phyloP scores from a whole-genome alignment of 441 rosid genomes.

The Hura crepitans region DNA sequence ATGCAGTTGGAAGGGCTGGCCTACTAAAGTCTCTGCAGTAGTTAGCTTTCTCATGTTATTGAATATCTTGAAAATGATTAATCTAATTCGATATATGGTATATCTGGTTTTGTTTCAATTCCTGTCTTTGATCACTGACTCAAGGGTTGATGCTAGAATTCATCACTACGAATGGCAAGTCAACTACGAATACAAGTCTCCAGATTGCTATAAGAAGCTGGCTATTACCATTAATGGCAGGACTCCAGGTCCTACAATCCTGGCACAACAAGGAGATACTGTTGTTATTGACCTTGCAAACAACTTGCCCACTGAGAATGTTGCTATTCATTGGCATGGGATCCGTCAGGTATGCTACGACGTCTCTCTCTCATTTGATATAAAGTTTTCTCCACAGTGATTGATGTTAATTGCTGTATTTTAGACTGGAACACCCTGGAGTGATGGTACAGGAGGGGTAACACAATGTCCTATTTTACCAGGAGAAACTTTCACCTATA shows the following conservation, averaged over 20 bases:
- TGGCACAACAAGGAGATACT: slow-evolving; percentile 58
- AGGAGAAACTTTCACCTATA: slow-evolving; percentile 59
- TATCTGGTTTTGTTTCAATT: too few species aligned
- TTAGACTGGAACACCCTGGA: slow-evolving; percentile 34
- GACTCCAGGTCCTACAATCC: slow-evolving; percentile 62
- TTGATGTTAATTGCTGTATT: neutral
- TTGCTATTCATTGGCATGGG: slow-evolving; percentile 85
- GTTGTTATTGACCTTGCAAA: slow-evolving; percentile 61
- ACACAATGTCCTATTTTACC: slow-evolving; percentile 75
- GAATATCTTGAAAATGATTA: too few species aligned
- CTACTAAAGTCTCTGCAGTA: too few species aligned
- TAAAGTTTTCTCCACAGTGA: neutral
- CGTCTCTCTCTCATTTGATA: neutral
- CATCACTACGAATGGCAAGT: slow-evolving; percentile 59
- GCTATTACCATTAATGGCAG: slow-evolving; percentile 34
- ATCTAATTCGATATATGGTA: too few species aligned
- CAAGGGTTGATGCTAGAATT: slow-evolving; percentile 35
- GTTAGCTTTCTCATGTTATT: too few species aligned
- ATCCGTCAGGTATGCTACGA: slow-evolving; percentile 52
- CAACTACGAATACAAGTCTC: slow-evolving; percentile 60
- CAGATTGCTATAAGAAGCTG: slow-evolving; percentile 53
- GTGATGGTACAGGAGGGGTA: slow-evolving; percentile 58
- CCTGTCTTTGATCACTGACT: too few species aligned
- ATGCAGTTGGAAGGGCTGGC: too few species aligned
- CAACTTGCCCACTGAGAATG: slow-evolving; percentile 52